Evolutionary conservation across 23 red algal species (phyloP).

Genomic region (Gracilaria vermiculophylla): DNA sequence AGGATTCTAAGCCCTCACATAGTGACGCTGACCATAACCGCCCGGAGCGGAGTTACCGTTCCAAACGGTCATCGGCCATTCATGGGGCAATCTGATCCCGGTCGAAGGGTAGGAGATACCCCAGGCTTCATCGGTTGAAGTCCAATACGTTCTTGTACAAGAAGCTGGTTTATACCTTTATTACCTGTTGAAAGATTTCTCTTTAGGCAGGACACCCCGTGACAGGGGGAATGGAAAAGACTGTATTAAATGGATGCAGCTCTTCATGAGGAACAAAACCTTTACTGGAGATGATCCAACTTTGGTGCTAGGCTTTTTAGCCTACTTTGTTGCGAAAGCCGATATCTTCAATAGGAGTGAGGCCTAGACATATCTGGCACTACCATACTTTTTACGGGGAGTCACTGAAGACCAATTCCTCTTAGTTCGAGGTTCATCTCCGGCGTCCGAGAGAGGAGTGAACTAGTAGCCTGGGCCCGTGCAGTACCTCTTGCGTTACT

Average conservation of each 20-base stretch:
- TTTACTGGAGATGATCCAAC: neutral
- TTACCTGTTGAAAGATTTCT: neutral
- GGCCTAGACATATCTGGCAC: neutral
- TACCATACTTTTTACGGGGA: slow-evolving; percentile 1
- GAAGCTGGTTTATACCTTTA: neutral
- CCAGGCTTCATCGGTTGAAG: neutral
- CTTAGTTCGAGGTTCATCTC: neutral
- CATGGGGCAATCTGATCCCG: neutral
- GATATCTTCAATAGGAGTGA: neutral
- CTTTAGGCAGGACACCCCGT: neutral
- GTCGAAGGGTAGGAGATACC: neutral
- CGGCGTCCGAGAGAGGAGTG: neutral
- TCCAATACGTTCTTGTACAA: neutral
- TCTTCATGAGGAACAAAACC: neutral
- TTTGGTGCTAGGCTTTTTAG: neutral
- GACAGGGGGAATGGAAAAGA: neutral
- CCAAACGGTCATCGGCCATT: neutral
- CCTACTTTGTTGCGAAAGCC: no score
- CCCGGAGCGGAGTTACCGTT: neutral
- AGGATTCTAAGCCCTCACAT: no score
- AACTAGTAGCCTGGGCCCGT: neutral
- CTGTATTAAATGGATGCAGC: neutral
- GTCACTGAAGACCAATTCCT: neutral
- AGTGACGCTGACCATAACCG: no score
- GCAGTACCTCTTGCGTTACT: neutral